These are phyloP conservation scores for Kickxella alabastrina DNA, from an alignment of 192 early-diverging fungal genomes.

Conservation along the genomic window DNA sequence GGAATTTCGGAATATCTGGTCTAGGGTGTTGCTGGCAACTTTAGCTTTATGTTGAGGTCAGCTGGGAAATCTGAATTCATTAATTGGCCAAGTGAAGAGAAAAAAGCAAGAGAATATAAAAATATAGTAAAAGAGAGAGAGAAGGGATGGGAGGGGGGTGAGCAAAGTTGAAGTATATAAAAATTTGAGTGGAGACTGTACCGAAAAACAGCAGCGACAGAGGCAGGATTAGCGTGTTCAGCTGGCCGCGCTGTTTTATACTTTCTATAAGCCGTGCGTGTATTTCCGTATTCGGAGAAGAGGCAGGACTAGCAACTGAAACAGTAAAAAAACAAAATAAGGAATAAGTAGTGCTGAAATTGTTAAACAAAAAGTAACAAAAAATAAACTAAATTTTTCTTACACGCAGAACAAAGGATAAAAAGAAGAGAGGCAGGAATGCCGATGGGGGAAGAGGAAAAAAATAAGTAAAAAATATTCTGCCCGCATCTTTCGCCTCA, in stretches of 20 bases:
- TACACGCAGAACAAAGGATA: background rate
- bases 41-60: too few species aligned
- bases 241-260: too few species aligned
- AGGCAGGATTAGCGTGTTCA: too few species aligned
- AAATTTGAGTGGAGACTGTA: background rate
- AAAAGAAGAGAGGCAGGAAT: constrained; percentile 2
- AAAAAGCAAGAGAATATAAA: background rate
- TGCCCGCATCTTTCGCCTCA: background rate
- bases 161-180: too few species aligned
- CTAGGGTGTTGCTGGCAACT: too few species aligned
- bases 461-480: background rate
- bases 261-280: background rate
- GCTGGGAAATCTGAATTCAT: too few species aligned
- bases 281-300: background rate
- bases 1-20: too few species aligned
- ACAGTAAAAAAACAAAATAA: background rate
- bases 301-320: background rate
- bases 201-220: too few species aligned
- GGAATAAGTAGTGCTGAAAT: background rate
- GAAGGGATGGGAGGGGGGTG: background rate
- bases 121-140: background rate
- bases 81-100: background rate
- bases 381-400: background rate
- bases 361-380: background rate
- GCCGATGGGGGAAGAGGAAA: background rate